These are phyloP conservation scores for Diaporthe ampelina DNA, from an alignment of 2,329 filamentous ascomycete genomes.

Conservation along the genomic window DNA sequence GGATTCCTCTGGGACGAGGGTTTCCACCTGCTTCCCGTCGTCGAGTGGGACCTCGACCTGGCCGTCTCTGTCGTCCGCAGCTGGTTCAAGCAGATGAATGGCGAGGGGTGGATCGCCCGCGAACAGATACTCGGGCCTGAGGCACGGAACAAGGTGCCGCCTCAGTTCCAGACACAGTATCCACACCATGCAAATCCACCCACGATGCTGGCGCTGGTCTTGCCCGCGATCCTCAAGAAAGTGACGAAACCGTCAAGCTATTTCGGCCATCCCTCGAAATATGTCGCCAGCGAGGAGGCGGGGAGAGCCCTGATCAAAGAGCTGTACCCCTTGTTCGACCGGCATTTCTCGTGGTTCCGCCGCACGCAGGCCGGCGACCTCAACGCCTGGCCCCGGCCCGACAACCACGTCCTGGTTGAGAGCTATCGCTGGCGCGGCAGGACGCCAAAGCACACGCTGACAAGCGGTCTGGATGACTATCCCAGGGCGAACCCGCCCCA, in stretches of 20 bases:
- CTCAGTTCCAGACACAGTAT: slow-evolving; percentile 91
- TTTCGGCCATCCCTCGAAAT: slow-evolving; percentile 65
- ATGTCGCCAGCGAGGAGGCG: slow-evolving; percentile 57
- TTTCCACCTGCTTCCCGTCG: slow-evolving; percentile 89
- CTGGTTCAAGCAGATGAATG: slow-evolving; percentile 95
- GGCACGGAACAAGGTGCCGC: slow-evolving; percentile 89
- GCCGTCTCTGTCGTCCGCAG: slow-evolving; percentile 86
- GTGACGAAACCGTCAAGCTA: slow-evolving; percentile 71
- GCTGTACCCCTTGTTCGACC: slow-evolving; percentile 86
- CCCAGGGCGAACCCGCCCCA: slow-evolving; percentile 92
- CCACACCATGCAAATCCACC: slow-evolving; percentile 95
- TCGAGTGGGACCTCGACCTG: slow-evolving; percentile 91
- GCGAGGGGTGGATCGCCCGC: slow-evolving; percentile 93
- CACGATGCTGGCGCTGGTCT: slow-evolving; percentile 83
- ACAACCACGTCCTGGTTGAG: slow-evolving; percentile 69
- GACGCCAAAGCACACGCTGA: slow-evolving; percentile 84
- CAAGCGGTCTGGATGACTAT: slow-evolving; percentile 93
- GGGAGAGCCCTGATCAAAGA: slow-evolving; percentile 77
- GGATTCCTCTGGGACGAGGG: slow-evolving; percentile 97
- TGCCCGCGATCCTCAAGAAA: slow-evolving; percentile 85
- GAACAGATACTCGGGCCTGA: slow-evolving; percentile 92
- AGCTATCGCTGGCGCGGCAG: slow-evolving; percentile 93
- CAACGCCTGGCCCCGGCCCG: slow-evolving; percentile 57
- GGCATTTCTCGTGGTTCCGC: slow-evolving; percentile 92
- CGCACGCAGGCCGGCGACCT: slow-evolving; percentile 88